Evolutionary conservation across 768 basidiomycete species (phyloP).

Genomic region (Vararia minispora): DNA sequence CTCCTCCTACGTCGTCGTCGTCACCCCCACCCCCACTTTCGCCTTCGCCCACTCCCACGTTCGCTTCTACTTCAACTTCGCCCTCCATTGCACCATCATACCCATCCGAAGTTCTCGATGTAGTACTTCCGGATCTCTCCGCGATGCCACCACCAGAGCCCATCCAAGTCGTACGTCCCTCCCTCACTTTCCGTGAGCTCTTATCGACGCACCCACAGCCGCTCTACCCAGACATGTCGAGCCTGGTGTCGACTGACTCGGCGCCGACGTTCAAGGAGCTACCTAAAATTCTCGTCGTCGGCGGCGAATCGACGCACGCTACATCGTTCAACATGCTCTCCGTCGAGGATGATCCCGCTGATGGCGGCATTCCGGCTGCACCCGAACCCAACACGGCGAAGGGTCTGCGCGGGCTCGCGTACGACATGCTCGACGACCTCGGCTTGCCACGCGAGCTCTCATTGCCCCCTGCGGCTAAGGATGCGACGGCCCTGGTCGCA

Average conservation of each 20-base stretch:
- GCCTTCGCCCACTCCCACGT: conserved; percentile 17
- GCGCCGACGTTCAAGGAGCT: conserved; percentile 16
- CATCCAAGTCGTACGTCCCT: conserved; percentile 47
- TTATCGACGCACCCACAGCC: conserved; percentile 30
- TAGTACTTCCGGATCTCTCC: conserved; percentile 48
- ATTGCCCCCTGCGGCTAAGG: conserved; percentile 1
- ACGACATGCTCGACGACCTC: conserved; percentile 27
- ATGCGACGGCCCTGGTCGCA: conserved; percentile 4
- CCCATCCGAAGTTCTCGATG: conserved; percentile 27
- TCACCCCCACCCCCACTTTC: conserved; percentile 16
- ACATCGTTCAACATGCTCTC: conserved; percentile 35
- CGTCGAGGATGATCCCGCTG: conserved; percentile 20
- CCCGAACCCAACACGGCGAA: conserved; percentile 2
- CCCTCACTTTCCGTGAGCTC: conserved; percentile 5
- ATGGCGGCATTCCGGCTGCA: conserved; percentile 13
- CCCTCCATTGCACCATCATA: conserved; percentile 13
- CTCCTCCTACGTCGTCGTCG: conserved; percentile 10
- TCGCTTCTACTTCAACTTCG: conserved; percentile 18
- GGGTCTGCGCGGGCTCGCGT: conserved; percentile 17
- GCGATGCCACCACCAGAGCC: conserved; percentile 29
- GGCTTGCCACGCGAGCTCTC: conserved; percentile 20
- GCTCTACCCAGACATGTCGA: conserved; percentile 41
- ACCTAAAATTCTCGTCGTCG: conserved; percentile 42
- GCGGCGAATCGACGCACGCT: conserved; percentile 33
- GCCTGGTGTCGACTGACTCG: conserved; percentile 16